These are phyloP conservation scores for Citrullus colocynthis DNA, from an alignment of 306 rosid species.

Conservation along the genomic window DNA sequence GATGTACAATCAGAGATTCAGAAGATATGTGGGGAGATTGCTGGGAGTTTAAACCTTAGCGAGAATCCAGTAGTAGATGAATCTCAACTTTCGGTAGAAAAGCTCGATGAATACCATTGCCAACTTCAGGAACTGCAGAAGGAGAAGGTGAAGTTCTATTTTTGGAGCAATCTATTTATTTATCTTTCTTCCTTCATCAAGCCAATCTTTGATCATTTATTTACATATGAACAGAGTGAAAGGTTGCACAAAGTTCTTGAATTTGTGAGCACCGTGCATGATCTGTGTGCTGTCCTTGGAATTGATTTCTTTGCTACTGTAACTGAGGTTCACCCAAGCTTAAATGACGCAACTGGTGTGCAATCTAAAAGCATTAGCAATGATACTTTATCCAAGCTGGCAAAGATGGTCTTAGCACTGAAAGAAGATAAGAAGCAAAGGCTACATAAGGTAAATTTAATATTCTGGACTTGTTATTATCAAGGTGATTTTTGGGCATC, in stretches of 20 bases:
- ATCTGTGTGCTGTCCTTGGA: slow-evolving; percentile 95
- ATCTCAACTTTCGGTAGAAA: slow-evolving; percentile 73
- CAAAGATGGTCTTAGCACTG: slow-evolving; percentile 35
- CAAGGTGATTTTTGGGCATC: not conserved
- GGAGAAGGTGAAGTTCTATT: slow-evolving; percentile 56
- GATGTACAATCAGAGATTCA: slow-evolving; percentile 87
- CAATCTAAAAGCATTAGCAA: slow-evolving; percentile 96
- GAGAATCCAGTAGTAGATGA: slow-evolving; percentile 60
- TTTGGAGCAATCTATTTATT: not conserved
- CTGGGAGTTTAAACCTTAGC: slow-evolving; percentile 47
- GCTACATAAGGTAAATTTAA: slow-evolving; percentile 10
- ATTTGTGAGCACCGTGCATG: slow-evolving; percentile 23
- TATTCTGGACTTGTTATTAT: not conserved
- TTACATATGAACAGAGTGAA: slow-evolving; percentile 8
- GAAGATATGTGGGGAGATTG: slow-evolving; percentile 86
- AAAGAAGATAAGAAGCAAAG: slow-evolving; percentile 17
- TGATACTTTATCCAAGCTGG: slow-evolving; percentile 76
- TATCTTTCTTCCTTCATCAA: not conserved
- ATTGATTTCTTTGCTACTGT: slow-evolving; percentile 92
- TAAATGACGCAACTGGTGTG: slow-evolving; percentile 75
- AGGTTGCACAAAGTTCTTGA: slow-evolving; percentile 18
- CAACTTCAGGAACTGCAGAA: slow-evolving; percentile 95
- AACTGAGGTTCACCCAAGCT: slow-evolving; percentile 96
- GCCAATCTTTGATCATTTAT: not conserved
- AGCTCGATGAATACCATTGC: slow-evolving; percentile 69